Conservation (phyloP, 176 grass and related monocot species). For the Phragmites australis region DNA sequence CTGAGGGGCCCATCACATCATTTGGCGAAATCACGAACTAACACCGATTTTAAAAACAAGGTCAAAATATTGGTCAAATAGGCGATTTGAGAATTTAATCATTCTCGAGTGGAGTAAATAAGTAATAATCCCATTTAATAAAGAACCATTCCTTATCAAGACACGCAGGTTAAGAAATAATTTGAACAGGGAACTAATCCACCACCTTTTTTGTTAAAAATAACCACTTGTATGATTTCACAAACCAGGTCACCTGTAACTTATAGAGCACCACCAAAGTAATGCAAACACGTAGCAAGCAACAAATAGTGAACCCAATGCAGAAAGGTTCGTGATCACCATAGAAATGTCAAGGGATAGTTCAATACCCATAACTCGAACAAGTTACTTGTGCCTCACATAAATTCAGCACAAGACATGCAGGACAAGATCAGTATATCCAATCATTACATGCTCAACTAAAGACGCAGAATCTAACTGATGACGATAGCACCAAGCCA, state of each 20-base stretch:
- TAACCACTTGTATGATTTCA: not conserved
- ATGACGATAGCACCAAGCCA: not conserved
- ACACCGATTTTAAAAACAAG: not conserved
- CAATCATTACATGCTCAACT: constrained; percentile 18
- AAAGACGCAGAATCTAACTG: constrained; percentile 18
- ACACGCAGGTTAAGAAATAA: not conserved
- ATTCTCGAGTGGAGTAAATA: not conserved
- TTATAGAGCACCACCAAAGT: not conserved
- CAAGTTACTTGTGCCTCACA: not conserved
- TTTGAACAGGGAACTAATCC: not conserved
- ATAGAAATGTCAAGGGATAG: not conserved
- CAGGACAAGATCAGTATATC: not conserved
- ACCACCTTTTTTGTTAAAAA: not conserved
- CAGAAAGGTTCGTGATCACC: not conserved
- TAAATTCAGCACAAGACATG: not conserved
- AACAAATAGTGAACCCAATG: not conserved
- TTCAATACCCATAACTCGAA: not conserved
- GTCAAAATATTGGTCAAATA: not conserved
- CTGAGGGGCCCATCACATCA: too few relatives aligned
- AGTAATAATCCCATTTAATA: not conserved
- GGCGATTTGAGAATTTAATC: not conserved
- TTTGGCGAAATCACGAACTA: not conserved
- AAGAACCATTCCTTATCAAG: not conserved
- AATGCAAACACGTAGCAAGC: not conserved
- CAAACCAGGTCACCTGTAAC: not conserved